These are phyloP conservation scores for Jaapia argillacea DNA, from an alignment of 768 basidiomycete species.

Conservation along the genomic window DNA sequence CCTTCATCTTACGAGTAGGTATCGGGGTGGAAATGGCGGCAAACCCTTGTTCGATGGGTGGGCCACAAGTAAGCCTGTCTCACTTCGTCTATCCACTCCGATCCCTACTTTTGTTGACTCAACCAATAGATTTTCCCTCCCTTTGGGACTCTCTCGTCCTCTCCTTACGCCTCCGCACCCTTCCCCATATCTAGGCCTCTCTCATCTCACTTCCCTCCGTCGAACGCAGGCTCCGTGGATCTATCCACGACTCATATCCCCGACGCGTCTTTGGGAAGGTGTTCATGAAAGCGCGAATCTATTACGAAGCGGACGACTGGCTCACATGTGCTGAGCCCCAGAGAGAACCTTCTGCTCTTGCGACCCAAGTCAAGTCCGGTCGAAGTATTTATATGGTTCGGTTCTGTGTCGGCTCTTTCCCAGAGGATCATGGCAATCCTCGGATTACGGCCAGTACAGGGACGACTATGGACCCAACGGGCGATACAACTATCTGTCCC, in stretches of 20 bases:
- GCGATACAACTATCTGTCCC: conserved; percentile 61
- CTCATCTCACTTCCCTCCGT: conserved; percentile 62
- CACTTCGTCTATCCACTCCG: background rate
- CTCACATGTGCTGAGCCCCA: conserved; percentile 53
- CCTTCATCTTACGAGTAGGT: conserved; percentile 80
- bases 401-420: background rate
- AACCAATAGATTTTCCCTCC: conserved; percentile 60
- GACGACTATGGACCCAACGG: conserved; percentile 19
- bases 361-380: background rate
- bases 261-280: conserved; percentile 86
- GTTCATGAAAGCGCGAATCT: conserved; percentile 44
- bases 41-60: conserved; percentile 68
- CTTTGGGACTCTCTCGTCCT: conserved; percentile 83
- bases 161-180: conserved; percentile 68
- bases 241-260: conserved; percentile 83
- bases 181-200: conserved; percentile 63
- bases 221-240: conserved; percentile 60
- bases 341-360: conserved; percentile 9
- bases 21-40: conserved; percentile 79
- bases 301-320: conserved; percentile 56
- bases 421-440: background rate
- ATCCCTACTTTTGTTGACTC: no score
- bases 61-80: conserved; percentile 47
- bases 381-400: background rate
- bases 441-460: background rate